These are phyloP conservation scores for Zygotorulaspora mrakii DNA, from an alignment of 1,139 yeast species.

Conservation along the genomic window DNA sequence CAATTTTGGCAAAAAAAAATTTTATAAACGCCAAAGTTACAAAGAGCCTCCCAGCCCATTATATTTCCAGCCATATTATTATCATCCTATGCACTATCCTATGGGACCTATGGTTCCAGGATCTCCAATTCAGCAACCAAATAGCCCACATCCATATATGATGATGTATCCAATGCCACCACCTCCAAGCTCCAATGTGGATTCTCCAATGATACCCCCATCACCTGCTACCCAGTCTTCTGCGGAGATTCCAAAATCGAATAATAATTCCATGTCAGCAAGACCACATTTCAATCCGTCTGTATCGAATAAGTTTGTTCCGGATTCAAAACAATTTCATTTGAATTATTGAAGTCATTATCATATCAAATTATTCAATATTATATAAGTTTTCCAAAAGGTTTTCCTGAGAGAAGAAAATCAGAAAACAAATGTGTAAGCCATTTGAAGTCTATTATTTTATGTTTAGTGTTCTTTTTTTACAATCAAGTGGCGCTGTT, in stretches of 20 bases:
- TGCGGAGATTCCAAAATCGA: neutral
- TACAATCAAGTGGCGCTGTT: too few relatives aligned
- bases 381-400: too few relatives aligned
- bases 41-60: conserved; percentile 29
- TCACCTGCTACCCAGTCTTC: conserved; percentile 13
- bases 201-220: conserved; percentile 15
- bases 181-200: conserved; percentile 23
- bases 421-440: too few relatives aligned
- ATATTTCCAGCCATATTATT: conserved; percentile 31
- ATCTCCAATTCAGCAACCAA: conserved; percentile 22
- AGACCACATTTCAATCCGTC: conserved; percentile 12
- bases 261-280: neutral
- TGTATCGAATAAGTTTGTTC: conserved; percentile 15
- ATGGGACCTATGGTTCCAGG: conserved; percentile 25
- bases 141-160: conserved; percentile 28
- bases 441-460: too few relatives aligned
- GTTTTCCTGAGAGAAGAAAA: too few relatives aligned
- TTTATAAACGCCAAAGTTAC: conserved; percentile 13
- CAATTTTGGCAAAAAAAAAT: conserved; percentile 10
- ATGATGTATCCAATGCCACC: conserved; percentile 36
- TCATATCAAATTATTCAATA: too few relatives aligned
- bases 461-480: too few relatives aligned
- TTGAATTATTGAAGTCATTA: conserved; percentile 18
- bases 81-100: conserved; percentile 34
- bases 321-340: conserved; percentile 14